A percentile compares a stretch with the other conserved stretches of the same genome.
Evolutionary conservation across 2,329 filamentous ascomycete species (phyloP).

Genomic region (Sporothrix curviconia): DNA sequence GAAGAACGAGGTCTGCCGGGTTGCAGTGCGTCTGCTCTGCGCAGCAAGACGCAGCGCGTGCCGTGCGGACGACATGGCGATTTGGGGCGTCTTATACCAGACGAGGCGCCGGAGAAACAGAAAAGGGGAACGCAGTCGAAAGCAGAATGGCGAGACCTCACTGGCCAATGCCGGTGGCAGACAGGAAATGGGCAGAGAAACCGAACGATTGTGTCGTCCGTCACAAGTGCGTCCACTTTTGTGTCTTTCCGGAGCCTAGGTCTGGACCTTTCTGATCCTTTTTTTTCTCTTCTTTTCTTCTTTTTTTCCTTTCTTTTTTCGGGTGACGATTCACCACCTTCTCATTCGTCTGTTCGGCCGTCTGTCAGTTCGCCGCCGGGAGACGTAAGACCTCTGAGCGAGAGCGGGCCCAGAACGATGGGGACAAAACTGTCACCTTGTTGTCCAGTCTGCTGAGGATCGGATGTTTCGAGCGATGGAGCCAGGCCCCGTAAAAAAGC

Average conservation of each 20-base stretch:
- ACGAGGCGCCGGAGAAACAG: background rate
- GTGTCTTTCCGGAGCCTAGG: background rate
- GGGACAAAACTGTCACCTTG: background rate
- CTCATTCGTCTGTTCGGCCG: background rate
- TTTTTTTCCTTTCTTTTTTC: background rate
- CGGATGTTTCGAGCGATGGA: slow-evolving; percentile 2
- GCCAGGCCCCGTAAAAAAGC: slow-evolving; percentile 8
- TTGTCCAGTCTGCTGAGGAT: slow-evolving; percentile 9
- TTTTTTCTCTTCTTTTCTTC: background rate
- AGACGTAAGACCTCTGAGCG: background rate
- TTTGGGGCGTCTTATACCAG: slow-evolving; percentile 3
- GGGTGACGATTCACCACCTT: background rate
- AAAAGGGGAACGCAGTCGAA: background rate
- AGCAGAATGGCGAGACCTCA: slow-evolving; percentile 3
- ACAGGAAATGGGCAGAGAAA: slow-evolving; percentile 18
- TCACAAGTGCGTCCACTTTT: slow-evolving; percentile 16
- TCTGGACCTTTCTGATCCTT: too few species aligned
- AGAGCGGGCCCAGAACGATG: background rate
- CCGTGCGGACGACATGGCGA: slow-evolving; percentile 12
- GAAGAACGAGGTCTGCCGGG: background rate
- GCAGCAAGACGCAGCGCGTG: slow-evolving; percentile 17
- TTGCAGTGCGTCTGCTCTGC: slow-evolving; percentile 20
- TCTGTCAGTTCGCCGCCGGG: background rate
- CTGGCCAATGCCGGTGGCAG: slow-evolving; percentile 2
- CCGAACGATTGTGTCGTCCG: slow-evolving; percentile 20